Conservation (phyloP, 2,329 filamentous ascomycete species). For the Hypoxylon sp. region DNA sequence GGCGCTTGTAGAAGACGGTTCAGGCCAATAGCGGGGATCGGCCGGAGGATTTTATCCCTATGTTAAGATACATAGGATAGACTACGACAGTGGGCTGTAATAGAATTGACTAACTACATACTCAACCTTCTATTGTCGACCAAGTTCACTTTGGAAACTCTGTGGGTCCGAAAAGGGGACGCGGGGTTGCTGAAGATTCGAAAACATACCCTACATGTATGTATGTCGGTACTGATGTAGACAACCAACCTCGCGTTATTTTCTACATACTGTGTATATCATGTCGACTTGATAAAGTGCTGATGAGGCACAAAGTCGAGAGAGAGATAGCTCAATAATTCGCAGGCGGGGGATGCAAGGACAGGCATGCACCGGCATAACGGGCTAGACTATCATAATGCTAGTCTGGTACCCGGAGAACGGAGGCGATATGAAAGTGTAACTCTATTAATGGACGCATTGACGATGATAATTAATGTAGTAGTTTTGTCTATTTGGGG, state of each 20-base stretch:
- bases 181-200: slow-evolving; percentile 21
- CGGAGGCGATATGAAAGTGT: slow-evolving; percentile 45
- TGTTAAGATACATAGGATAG: slow-evolving; percentile 24
- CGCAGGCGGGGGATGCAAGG: slow-evolving; percentile 33
- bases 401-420: slow-evolving; percentile 42
- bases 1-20: slow-evolving; percentile 32
- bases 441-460: slow-evolving; percentile 42
- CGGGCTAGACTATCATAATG: slow-evolving; percentile 43
- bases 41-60: slow-evolving; percentile 44
- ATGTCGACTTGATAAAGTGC: slow-evolving; percentile 30
- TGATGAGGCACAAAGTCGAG: slow-evolving; percentile 34
- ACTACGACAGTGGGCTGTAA: slow-evolving; percentile 26
- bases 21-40: slow-evolving; percentile 38
- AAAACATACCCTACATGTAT: slow-evolving; percentile 1
- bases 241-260: not conserved
- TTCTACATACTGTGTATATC: slow-evolving; percentile 9
- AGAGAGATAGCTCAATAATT: slow-evolving; percentile 21
- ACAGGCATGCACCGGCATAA: slow-evolving; percentile 44
- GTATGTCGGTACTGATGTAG: not conserved
- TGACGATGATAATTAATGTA: slow-evolving; percentile 45
- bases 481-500: slow-evolving; percentile 29
- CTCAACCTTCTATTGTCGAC: slow-evolving; percentile 31
- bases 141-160: slow-evolving; percentile 14
- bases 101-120: slow-evolving; percentile 32
- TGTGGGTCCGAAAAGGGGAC: slow-evolving; percentile 24